Evolutionary conservation across 441 rosid species (phyloP).

Genomic region (Capsella rubella): DNA sequence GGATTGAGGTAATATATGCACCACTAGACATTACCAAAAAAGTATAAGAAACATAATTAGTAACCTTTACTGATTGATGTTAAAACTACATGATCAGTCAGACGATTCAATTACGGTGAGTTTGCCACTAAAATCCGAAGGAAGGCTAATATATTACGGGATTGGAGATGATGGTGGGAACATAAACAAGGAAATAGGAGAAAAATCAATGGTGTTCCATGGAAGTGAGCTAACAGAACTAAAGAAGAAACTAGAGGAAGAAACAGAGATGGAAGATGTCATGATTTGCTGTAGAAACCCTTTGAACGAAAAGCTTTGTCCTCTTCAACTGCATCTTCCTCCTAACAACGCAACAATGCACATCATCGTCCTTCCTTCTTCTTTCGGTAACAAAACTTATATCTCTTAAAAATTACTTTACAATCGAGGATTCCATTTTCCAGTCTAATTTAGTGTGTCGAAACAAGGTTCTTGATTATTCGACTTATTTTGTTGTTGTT

Average conservation of each 20-base stretch:
- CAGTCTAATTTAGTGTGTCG: background rate
- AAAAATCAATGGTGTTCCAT: constrained; percentile 49
- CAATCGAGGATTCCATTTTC: background rate
- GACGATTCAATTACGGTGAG: constrained; percentile 34
- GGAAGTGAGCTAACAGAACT: constrained; percentile 58
- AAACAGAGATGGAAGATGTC: constrained; percentile 50
- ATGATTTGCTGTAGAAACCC: constrained; percentile 55
- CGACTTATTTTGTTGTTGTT: background rate
- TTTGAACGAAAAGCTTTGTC: constrained; percentile 58
- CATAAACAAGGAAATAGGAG: constrained; percentile 38
- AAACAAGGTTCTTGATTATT: constrained; percentile 9
- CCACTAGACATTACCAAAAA: background rate
- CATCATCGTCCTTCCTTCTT: constrained; percentile 55
- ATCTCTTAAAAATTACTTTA: background rate
- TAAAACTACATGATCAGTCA: constrained; percentile 5
- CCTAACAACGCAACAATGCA: constrained; percentile 61
- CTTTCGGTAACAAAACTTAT: constrained; percentile 21
- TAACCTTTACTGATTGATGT: background rate
- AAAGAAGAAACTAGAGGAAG: constrained; percentile 52
- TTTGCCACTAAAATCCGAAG: constrained; percentile 41
- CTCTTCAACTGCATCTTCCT: constrained; percentile 71
- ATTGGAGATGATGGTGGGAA: constrained; percentile 51
- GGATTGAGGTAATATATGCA: constrained; percentile 27
- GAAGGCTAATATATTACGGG: constrained; percentile 53
- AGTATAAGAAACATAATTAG: background rate